Evolutionary conservation across 2,329 filamentous ascomycete species (phyloP), one percentile per base, ranked within the genome.

Genomic region (Pseudogymnoascus verrucosus): DNA sequence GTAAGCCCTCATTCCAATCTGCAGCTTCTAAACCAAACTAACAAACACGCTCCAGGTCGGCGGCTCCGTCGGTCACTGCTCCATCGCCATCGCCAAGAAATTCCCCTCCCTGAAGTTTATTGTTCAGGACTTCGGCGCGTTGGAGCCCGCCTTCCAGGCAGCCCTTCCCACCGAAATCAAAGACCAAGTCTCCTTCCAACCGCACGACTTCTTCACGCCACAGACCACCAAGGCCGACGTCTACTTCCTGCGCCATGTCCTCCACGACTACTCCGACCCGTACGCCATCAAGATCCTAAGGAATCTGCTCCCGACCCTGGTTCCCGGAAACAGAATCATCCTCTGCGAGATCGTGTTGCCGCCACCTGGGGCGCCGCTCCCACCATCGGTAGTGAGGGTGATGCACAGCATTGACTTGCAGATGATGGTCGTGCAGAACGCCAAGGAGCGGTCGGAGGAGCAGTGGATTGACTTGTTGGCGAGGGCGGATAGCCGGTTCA

Each of bases 401-500:
- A 75, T 74, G 28, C 77, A 74, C 4, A 74, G 73, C 21, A 80
- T 77, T 11, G 80, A 84, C 69, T 64, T 84, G 66, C 74, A 78
- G 51, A 78, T 84, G 76, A 78, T 82, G 78, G 76, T 77, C 3
- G 67, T 82, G 12, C 81, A 80, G 62, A 82, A 80, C 64, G 75
- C 75, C 2, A 77, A 77, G 67, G 81, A 83, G 71, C 73, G 80
- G 16, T 73, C 76, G 0, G 75, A 76, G 0, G 71, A 75, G 12
- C 77, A 76, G 4, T 82, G 79, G 77, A 75, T 74, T 68, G 70
- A 71, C 12, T 71, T 82, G 79, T 80, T 1, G 80, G 82, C 64
- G 74, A 78, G 67, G 70, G 78, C 11, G 21, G 42, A 47, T 26
- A 47, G 42, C 21, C 11, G 42, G 42, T 47, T 47, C 23, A 47